A percentile compares a stretch with the other conserved stretches of the same genome.
Conservation (phyloP, 2,329 filamentous ascomycete genomes). For the Monosporascus sp. region DNA sequence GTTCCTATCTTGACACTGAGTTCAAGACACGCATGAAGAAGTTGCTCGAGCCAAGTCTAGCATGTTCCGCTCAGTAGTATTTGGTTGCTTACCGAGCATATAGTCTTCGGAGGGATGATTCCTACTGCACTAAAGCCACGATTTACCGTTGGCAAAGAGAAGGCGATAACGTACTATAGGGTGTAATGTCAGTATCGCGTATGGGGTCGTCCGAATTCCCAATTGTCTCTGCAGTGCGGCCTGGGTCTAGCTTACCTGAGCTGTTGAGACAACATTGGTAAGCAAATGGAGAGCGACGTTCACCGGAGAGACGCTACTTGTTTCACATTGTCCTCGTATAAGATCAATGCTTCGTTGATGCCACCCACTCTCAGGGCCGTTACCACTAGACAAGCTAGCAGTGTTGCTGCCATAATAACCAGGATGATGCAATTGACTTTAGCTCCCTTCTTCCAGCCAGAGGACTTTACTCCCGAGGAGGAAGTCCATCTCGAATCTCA, state of each 20-base stretch:
- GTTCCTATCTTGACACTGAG: conserved; percentile 41
- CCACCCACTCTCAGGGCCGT: neutral
- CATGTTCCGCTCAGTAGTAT: neutral
- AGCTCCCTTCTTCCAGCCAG: neutral
- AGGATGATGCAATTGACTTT: neutral
- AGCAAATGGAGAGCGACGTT: neutral
- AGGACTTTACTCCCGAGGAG: neutral
- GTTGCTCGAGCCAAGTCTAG: conserved; percentile 36
- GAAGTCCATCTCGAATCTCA: no score
- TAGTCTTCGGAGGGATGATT: neutral
- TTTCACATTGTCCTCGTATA: neutral
- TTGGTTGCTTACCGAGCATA: neutral
- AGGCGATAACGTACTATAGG: neutral
- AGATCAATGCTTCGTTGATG: neutral
- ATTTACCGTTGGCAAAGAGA: neutral
- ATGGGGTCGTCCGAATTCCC: neutral
- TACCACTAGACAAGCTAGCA: neutral
- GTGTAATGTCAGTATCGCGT: neutral
- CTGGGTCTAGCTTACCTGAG: neutral
- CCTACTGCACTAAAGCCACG: neutral
- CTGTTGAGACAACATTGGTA: neutral
- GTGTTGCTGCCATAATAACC: neutral
- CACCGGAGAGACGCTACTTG: neutral
- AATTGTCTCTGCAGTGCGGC: neutral
- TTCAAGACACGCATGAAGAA: conserved; percentile 45